Evolutionary conservation across 2,329 filamentous ascomycete species (phyloP), one percentile per base, ranked within the genome.

Genomic region (Trichoderma afroharzianum): DNA sequence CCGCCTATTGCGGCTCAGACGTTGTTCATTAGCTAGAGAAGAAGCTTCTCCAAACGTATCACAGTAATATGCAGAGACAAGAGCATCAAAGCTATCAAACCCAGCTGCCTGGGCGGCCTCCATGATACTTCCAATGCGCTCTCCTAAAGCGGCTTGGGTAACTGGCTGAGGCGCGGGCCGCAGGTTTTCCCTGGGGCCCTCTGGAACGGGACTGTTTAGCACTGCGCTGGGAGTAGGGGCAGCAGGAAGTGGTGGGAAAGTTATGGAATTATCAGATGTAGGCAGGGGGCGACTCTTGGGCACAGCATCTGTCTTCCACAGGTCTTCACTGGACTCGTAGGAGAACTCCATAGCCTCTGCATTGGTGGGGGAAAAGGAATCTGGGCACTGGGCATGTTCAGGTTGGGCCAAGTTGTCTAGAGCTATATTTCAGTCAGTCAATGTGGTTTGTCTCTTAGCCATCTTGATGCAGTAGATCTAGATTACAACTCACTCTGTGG

Each of bases 61-160:
- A 55, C 73, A 72, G 71, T 78, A 79, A 69, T 78, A 79, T 3
- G 77, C 74, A 14, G 75, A 73, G n/a, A 75, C 76, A 18, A 77
- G 55, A 15, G 75, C 73, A 32, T 79, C 77, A 24, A 79, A 77
- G 18, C 70, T 76, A 3, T 75, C 73, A 50, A 78, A 78, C 6
- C 76, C 77, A 3, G 71, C 73, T 2, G 74, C 75, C 32, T 76
- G 72, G 3, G 74, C 73, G 15, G 74, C 72, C 24, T 73, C 71
- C 74, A 78, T 75, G 62, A 77, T 74, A 39, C 70, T 71, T 43
- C 76, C 74, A 6, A 77, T 63, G 12, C 74, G 74, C n/a, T 76
- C 73, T 47, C 76, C 75, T 5, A 76, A 21, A 43, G 68, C 55
- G 33, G 47, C 33, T 26, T 61, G 28, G 6, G 39, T 18, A n/a